Percentiles rank a stretch among this genome's conserved stretches.
phyloP scores from a whole-genome alignment of 2,329 filamentous ascomycete genomes.

The Nothopassalora personata region DNA sequence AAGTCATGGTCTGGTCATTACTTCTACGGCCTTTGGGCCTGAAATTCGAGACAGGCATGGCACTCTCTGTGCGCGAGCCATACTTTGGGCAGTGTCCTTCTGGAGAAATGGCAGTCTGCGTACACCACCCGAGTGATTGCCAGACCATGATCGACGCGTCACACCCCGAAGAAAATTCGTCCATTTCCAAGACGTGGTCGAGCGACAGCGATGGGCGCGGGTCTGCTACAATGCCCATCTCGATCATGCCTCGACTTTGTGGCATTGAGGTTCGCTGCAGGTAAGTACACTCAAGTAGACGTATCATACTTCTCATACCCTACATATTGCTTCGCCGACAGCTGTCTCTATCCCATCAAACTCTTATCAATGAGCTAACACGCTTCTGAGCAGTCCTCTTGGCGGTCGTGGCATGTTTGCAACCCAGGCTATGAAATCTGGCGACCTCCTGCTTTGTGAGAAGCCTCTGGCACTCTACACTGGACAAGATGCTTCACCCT shows the following conservation, averaged over 20 bases:
- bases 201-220: neutral
- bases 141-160: neutral
- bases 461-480: slow-evolving; percentile 17
- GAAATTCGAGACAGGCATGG: neutral
- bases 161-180: too few relatives aligned
- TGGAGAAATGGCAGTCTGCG: slow-evolving; percentile 2
- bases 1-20: slow-evolving; percentile 4
- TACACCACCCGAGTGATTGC: slow-evolving; percentile 12
- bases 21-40: slow-evolving; percentile 3
- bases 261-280: slow-evolving; percentile 1
- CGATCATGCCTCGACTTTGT: neutral
- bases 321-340: neutral
- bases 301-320: too few relatives aligned
- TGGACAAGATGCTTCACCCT: neutral
- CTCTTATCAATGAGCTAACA: neutral
- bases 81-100: neutral
- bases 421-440: slow-evolving; percentile 31
- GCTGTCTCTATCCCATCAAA: neutral
- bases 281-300: neutral
- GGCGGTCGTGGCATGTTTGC: slow-evolving; percentile 43
- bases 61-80: slow-evolving; percentile 8
- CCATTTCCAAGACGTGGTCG: neutral
- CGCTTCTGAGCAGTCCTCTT: slow-evolving; percentile 14
- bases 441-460: slow-evolving; percentile 39
- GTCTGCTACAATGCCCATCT: neutral